Evolutionary conservation across 2,329 filamentous ascomycete genomes (phyloP).

Genomic region (Colletotrichum horii): DNA sequence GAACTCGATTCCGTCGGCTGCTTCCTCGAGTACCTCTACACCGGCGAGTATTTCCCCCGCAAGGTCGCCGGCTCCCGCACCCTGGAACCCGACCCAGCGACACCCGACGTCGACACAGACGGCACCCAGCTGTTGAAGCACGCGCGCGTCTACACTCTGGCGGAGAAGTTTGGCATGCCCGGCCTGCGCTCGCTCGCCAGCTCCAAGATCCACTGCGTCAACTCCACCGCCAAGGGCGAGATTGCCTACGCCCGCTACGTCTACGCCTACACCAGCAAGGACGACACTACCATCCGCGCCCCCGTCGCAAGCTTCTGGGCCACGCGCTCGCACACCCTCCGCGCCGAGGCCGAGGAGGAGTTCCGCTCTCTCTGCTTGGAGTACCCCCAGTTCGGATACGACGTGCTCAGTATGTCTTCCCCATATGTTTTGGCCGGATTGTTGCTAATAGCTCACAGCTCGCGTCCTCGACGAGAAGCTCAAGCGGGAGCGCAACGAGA

Average conservation of each 20-base stretch:
- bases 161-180: constrained; percentile 74
- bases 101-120: constrained; percentile 74
- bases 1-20: constrained; percentile 77
- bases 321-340: constrained; percentile 77
- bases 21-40: constrained; percentile 86
- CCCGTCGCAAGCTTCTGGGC: constrained; percentile 94
- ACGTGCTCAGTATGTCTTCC: constrained; percentile 74
- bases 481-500: constrained; percentile 66
- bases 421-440: not conserved
- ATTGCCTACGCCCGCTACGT: constrained; percentile 92
- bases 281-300: constrained; percentile 76
- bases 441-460: constrained; percentile 42
- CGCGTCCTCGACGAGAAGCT: constrained; percentile 71
- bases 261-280: constrained; percentile 74
- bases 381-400: constrained; percentile 90
- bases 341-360: constrained; percentile 84
- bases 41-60: constrained; percentile 83
- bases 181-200: constrained; percentile 78
- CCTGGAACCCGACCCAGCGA: constrained; percentile 71
- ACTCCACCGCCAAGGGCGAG: constrained; percentile 86
- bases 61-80: constrained; percentile 66
- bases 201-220: constrained; percentile 90
- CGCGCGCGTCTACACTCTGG: constrained; percentile 87
- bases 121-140: constrained; percentile 87
- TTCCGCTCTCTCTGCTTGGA: constrained; percentile 87